A percentile compares a stretch with the other conserved stretches of the same genome.
Conservation (phyloP, 805 yeast genomes). For the Saturnispora quitensis region DNA sequence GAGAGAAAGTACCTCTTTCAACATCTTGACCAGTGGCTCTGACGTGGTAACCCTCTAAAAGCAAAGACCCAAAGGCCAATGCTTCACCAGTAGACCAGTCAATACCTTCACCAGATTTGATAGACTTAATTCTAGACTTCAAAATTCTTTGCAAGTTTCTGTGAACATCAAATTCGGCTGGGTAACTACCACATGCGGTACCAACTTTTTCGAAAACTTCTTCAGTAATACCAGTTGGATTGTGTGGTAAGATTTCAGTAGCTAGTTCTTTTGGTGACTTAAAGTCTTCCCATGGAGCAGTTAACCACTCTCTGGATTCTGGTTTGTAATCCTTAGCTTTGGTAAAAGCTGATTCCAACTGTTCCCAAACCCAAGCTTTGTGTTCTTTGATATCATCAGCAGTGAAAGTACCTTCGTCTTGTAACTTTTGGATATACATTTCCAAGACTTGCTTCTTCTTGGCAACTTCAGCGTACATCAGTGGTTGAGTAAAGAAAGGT, state of each 20-base stretch:
- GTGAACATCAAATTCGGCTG: conserved; percentile 82
- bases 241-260: conserved; percentile 88
- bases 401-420: conserved; percentile 83
- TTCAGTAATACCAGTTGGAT: conserved; percentile 86
- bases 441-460: conserved; percentile 85
- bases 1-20: conserved; percentile 99
- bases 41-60: conserved; percentile 89
- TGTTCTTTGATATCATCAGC: conserved; percentile 88
- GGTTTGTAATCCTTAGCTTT: conserved; percentile 88
- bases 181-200: conserved; percentile 68
- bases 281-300: conserved; percentile 98
- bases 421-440: conserved; percentile 68
- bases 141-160: conserved; percentile 93
- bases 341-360: conserved; percentile 80
- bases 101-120: conserved; percentile 81
- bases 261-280: conserved; percentile 96
- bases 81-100: conserved; percentile 99
- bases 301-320: conserved; percentile 92
- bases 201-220: conserved; percentile 71
- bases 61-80: conserved; percentile 88
- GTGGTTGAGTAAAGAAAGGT: conserved; percentile 97
- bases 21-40: conserved; percentile 99
- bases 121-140: conserved; percentile 73
- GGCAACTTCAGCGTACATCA: conserved; percentile 89
- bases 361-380: conserved; percentile 95